Conservation (phyloP, 805 yeast species). For the Cyberlindnera subsufficiens region DNA sequence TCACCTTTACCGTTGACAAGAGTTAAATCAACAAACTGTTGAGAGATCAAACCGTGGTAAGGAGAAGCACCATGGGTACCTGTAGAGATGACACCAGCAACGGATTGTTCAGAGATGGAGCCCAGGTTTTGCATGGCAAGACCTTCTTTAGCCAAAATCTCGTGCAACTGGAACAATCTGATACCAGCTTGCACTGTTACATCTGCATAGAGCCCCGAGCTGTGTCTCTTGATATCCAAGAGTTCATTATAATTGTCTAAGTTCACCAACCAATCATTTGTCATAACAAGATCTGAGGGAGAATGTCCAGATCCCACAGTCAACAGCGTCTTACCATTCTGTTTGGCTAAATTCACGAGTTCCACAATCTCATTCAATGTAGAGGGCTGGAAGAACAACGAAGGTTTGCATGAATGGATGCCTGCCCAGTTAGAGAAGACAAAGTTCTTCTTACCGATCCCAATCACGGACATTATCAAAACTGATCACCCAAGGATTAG, state of each 20-base stretch:
- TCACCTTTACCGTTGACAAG: slow-evolving; percentile 75
- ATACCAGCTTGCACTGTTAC: slow-evolving; percentile 94
- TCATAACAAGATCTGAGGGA: slow-evolving; percentile 87
- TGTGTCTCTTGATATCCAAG: slow-evolving; percentile 38
- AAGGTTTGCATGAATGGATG: slow-evolving; percentile 74
- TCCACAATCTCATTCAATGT: slow-evolving; percentile 60
- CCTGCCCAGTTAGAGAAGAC: slow-evolving; percentile 72
- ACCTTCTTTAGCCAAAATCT: slow-evolving; percentile 52
- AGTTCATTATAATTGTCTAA: slow-evolving; percentile 70
- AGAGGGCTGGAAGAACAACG: slow-evolving; percentile 72
- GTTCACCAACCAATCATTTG: slow-evolving; percentile 82
- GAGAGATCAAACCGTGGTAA: slow-evolving; percentile 83
- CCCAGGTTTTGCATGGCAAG: slow-evolving; percentile 89
- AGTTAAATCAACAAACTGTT: slow-evolving; percentile 76
- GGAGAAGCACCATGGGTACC: slow-evolving; percentile 97
- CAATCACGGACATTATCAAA: slow-evolving; percentile 12
- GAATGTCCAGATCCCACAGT: slow-evolving; percentile 94
- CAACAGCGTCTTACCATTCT: slow-evolving; percentile 58
- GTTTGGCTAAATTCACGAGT: slow-evolving; percentile 62
- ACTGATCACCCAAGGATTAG: no score
- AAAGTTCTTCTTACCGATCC: slow-evolving; percentile 28
- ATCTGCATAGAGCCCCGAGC: slow-evolving; percentile 70
- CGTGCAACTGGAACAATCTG: slow-evolving; percentile 69
- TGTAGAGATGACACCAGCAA: slow-evolving; percentile 94
- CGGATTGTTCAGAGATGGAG: slow-evolving; percentile 86